phyloP scores from a whole-genome alignment of 202 grass and related monocot genomes.

The Zoysia matrella region DNA sequence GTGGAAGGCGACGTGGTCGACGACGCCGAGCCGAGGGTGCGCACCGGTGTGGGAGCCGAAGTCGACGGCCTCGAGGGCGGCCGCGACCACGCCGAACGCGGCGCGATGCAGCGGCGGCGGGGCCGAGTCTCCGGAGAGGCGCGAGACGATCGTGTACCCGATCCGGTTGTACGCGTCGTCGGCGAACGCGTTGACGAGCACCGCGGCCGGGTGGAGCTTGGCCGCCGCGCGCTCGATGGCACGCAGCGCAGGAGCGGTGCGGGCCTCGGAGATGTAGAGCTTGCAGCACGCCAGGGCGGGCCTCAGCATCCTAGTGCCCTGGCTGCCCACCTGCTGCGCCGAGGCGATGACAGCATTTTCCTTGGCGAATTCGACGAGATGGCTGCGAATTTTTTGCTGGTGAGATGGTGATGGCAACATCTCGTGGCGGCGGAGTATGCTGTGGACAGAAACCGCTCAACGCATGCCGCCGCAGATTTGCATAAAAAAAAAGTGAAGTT shows the following conservation, averaged over 20 bases:
- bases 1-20: slow-evolving; percentile 84
- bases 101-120: slow-evolving; percentile 50
- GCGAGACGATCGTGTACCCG: slow-evolving; percentile 81
- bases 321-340: background rate
- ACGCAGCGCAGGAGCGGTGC: slow-evolving; percentile 53
- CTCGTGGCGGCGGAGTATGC: background rate
- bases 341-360: background rate
- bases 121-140: slow-evolving; percentile 17
- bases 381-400: background rate
- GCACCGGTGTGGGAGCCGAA: slow-evolving; percentile 58
- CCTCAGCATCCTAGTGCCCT: slow-evolving; percentile 42
- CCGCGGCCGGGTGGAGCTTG: slow-evolving; percentile 43
- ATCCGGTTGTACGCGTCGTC: slow-evolving; percentile 14
- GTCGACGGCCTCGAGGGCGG: slow-evolving; percentile 64
- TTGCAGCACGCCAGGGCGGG: slow-evolving; percentile 85
- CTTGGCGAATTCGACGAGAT: background rate
- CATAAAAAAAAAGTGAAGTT: background rate
- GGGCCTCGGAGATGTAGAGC: slow-evolving; percentile 87
- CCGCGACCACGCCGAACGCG: slow-evolving; percentile 59
- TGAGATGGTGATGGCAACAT: background rate
- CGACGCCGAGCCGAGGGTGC: slow-evolving; percentile 78
- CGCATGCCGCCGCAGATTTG: background rate
- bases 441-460: slow-evolving; percentile 26
- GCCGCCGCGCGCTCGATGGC: slow-evolving; percentile 70
- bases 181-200: background rate